Base-by-base conservation (phyloP, 1,284 basidiomycete species). In the Phellopilus nigrolimitatus region DNA sequence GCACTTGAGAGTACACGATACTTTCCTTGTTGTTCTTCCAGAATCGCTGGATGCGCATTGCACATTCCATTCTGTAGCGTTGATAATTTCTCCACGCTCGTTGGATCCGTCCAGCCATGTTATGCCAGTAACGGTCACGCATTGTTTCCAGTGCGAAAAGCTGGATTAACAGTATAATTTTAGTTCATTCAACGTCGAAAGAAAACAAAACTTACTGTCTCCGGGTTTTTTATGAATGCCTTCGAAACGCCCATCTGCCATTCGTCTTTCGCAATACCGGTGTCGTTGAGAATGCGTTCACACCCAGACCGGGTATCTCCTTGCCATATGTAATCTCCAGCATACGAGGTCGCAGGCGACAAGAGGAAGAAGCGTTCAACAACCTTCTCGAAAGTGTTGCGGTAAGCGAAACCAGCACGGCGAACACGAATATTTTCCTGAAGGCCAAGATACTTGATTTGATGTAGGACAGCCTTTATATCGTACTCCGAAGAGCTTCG, bases 161-260 rank as follows among this genome's bases (percentile, higher is more conserved):
- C 90, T 95, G 58, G 0, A 46, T 54, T 45, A 47, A 31, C 12
- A 45, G 37, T 37, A 19, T 55, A 10, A 39, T 10, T 7, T 27
- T 24, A 36, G 28, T 25, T 30, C 37, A 9, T 56, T 33, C 51
- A 49, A 53, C 19, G 45, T 28, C 42, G 33, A 22, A 17, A 34
- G 40, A 12, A 13, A 4, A 33, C 47, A 5, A 40, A 39, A 56
- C 80, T 59, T 62, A 94, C 91, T 34, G 95, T 99, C 68, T 99
- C 95, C 0, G 95, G 95, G 66, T 95, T 98, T 78, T 99, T 99
- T 73, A 99, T 99, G 68, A 99, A 99, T 0, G 95, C 95, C 65
- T 99, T 99, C 9, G 95, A 97, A 2, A 88, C 83, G 58, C 97
- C 95, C 93, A 99, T 97, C 70, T 99, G 95, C 95, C 95, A 99